phyloP scores from a whole-genome alignment of 345 rosid genomes.

The Microcos paniculata region DNA sequence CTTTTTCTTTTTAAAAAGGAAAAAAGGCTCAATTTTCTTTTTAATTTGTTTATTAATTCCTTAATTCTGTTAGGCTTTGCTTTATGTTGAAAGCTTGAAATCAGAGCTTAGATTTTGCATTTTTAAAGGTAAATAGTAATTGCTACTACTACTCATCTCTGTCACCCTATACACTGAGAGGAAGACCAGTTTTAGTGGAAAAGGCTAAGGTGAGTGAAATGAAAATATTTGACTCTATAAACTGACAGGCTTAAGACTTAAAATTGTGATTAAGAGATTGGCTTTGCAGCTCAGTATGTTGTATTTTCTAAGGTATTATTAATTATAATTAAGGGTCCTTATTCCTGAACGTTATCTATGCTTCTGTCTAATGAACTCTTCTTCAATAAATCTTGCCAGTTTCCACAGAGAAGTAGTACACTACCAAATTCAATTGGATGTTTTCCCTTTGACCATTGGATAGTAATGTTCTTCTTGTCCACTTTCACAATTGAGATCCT shows the following conservation, averaged over 20 bases:
- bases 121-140: not conserved
- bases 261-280: not conserved
- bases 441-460: not conserved
- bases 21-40: not conserved
- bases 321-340: not conserved
- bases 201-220: not conserved
- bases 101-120: not conserved
- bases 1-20: not conserved
- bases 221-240: not conserved
- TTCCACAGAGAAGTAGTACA: not conserved
- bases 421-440: not conserved
- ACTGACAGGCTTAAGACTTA: not conserved
- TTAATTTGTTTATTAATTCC: not conserved
- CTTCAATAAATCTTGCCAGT: not conserved
- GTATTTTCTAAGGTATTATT: not conserved
- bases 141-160: not conserved
- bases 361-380: not conserved
- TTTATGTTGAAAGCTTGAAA: not conserved
- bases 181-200: not conserved
- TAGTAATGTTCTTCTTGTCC: not conserved
- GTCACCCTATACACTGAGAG: not conserved
- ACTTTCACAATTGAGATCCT: not conserved
- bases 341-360: not conserved
- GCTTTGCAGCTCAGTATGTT: not conserved
- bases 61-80: not conserved